Evolutionary conservation across 257 asterid species (phyloP), one percentile per base, ranked within the genome.

Genomic region (Voacanga thouarsii): DNA sequence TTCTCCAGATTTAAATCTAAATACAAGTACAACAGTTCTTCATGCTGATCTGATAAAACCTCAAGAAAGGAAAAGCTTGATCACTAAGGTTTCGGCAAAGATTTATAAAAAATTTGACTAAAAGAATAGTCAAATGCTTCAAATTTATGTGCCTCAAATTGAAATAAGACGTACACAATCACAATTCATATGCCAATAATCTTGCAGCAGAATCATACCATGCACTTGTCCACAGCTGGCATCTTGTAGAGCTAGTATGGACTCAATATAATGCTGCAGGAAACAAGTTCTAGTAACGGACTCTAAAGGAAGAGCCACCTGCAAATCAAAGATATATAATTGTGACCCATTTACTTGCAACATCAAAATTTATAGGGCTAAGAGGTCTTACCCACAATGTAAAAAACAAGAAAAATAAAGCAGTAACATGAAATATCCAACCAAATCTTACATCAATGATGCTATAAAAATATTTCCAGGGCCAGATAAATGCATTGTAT

Each of bases 241-340:
- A 77, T 90, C 97, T 91, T 96, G 97, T 76, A 96, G 85, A 86
- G 97, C 98, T 84, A 96, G 89, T 84, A 96, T 90, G 82, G 94
- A 90, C 80, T 96, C 97, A 80, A 96, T 88, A 80, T 96, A 93
- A 80, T 88, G 94, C 82, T 93, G 98, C 85, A 96, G 85, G 87
- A 90, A 96, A 83, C 98, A 96, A 75, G 94, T 88, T 76, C 97
- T 97, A 26, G 95, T 88, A 60, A 91, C 89, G 30, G 97, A 83
- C 80, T 96, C 99, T 70, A 85, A 41, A 71, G 99, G 99, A 81
- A 96, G 90, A 83, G 98, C 97, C 81, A 96, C 97, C 99, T 96
- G 91, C 80, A 83, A 84, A 77, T 84, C 70, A 86, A 75, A 66
- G 82, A 53, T 75, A 80, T 72, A 69, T 55, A 76, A 39, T 33